Conservation (phyloP, 1,284 basidiomycete species). For the Cystobasidiaceae sp. region DNA sequence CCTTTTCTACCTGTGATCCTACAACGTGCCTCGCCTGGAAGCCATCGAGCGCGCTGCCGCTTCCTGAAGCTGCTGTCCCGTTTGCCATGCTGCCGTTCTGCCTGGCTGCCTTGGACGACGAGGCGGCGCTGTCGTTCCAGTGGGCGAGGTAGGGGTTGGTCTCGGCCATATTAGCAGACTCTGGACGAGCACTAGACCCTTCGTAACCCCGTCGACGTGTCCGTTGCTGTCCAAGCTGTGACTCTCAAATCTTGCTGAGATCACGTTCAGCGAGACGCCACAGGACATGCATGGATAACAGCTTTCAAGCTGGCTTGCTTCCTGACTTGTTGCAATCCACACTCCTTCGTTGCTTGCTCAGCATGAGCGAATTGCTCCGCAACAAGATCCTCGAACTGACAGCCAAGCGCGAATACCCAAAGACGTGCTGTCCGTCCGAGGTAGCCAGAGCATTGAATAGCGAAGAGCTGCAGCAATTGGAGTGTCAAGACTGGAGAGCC, state of each 20-base stretch:
- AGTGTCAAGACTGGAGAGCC: constrained; percentile 16
- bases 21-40: constrained; percentile 72
- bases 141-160: constrained; percentile 59
- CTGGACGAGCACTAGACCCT: not conserved
- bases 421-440: constrained; percentile 28
- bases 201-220: not conserved
- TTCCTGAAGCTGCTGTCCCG: constrained; percentile 4
- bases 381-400: constrained; percentile 9
- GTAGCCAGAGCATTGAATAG: constrained; percentile 16
- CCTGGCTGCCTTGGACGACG: constrained; percentile 1
- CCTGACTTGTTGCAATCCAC: not conserved
- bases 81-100: constrained; percentile 7
- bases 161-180: not conserved
- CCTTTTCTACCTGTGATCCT: constrained; percentile 63
- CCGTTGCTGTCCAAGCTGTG: too few species aligned
- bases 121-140: constrained; percentile 37
- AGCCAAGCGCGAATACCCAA: constrained; percentile 19
- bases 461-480: not conserved
- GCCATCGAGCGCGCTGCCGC: constrained; percentile 59
- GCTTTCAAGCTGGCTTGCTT: too few species aligned
- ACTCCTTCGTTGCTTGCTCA: too few species aligned
- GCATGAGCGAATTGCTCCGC: not conserved
- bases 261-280: not conserved
- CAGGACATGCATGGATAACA: too few species aligned
- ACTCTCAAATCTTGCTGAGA: not conserved